Evolutionary conservation across 2,329 filamentous ascomycete genomes (phyloP).

Genomic region (Botrytis paeoniae): DNA sequence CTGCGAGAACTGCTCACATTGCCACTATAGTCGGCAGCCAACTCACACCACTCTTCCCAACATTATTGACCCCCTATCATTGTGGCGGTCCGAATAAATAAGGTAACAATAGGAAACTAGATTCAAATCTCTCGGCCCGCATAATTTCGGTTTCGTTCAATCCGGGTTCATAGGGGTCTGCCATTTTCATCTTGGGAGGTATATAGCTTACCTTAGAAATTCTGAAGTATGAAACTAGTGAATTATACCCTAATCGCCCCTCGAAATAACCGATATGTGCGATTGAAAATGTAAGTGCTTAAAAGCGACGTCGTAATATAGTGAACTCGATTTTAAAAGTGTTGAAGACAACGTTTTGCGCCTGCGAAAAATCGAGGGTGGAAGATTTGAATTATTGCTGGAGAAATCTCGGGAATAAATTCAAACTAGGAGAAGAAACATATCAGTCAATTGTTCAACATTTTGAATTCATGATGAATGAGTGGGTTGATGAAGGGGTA

Average conservation of each 20-base stretch:
- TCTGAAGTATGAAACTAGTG: conserved; percentile 27
- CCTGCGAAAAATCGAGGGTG: conserved; percentile 34
- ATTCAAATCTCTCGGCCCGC: background rate
- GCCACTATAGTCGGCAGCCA: conserved; percentile 2
- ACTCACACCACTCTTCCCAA: background rate
- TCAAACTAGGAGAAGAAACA: conserved; percentile 31
- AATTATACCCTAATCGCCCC: conserved; percentile 31
- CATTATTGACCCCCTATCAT: background rate
- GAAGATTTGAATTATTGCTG: conserved; percentile 34
- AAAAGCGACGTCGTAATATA: conserved; percentile 25
- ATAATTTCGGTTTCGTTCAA: background rate
- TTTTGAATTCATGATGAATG: background rate
- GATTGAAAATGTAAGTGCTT: conserved; percentile 26
- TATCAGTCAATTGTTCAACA: conserved; percentile 31
- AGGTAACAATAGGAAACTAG: background rate
- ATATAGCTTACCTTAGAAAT: conserved; percentile 33
- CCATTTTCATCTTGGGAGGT: conserved; percentile 23
- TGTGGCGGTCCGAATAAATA: background rate
- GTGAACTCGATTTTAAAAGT: conserved; percentile 30
- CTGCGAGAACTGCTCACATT: conserved; percentile 11
- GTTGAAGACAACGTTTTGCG: conserved; percentile 34
- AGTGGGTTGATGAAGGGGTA: conserved; percentile 19
- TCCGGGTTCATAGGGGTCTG: conserved; percentile 24
- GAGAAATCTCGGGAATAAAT: conserved; percentile 34
- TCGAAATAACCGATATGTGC: conserved; percentile 31